These are phyloP conservation scores for Globisporangium middletonii DNA, from an alignment of 352 stramenopile species.

Conservation along the genomic window DNA sequence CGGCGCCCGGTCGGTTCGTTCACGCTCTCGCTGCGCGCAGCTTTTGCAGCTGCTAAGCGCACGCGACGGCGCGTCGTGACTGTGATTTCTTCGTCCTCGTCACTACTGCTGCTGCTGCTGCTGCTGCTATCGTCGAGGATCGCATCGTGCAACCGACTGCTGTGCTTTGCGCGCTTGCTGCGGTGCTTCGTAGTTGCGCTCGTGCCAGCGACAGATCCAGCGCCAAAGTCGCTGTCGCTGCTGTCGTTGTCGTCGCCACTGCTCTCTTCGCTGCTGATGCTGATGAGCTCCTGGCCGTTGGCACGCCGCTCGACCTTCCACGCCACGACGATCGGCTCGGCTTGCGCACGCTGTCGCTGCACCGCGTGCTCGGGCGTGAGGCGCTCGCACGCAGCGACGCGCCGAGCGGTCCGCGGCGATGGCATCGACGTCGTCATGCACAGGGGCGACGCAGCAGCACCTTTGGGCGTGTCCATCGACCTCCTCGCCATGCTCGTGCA, in stretches of 20 bases:
- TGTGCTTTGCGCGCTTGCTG: constrained; percentile 17
- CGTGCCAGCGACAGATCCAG: not conserved
- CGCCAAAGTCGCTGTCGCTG: constrained; percentile 5
- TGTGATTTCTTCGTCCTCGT: not conserved
- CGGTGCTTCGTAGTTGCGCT: not conserved
- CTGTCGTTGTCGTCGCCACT: constrained; percentile 23
- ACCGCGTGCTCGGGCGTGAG: constrained; percentile 28
- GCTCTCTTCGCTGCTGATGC: constrained; percentile 33
- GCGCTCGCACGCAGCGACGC: constrained; percentile 11
- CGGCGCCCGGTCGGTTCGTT: not conserved
- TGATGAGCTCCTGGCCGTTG: constrained; percentile 55
- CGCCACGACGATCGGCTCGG: constrained; percentile 70
- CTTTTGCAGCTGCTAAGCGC: not conserved
- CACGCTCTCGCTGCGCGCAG: not conserved
- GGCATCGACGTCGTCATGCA: not conserved
- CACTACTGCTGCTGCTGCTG: constrained; percentile 5
- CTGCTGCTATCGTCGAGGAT: constrained; percentile 8
- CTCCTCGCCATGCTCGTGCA: not conserved
- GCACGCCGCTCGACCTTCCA: constrained; percentile 52
- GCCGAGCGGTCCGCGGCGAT: not conserved
- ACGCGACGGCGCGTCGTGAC: not conserved
- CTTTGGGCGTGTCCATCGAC: too few species aligned
- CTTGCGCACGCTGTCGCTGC: constrained; percentile 77
- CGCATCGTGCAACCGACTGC: constrained; percentile 16
- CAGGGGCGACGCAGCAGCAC: not conserved